A percentile compares a stretch with the other conserved stretches of the same genome.
These are phyloP conservation scores for Cyclotella cryptica DNA, from an alignment of 108 stramenopile species.

Conservation along the genomic window DNA sequence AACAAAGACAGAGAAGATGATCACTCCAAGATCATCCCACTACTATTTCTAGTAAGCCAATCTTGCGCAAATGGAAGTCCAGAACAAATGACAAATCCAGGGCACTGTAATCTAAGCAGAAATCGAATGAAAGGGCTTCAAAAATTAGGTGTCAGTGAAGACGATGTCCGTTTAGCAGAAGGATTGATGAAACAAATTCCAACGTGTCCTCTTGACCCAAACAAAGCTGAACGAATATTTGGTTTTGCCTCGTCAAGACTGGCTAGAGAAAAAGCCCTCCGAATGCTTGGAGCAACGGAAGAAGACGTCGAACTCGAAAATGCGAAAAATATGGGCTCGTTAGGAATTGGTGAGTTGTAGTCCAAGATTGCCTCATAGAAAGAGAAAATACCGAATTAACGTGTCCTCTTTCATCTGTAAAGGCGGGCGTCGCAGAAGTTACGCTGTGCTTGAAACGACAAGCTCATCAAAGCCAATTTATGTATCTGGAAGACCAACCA, in stretches of 20 bases:
- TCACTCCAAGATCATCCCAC: no score
- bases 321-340: conserved; percentile 38
- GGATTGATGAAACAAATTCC: conserved; percentile 42
- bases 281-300: conserved; percentile 44
- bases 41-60: neutral
- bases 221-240: conserved; percentile 42
- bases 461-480: neutral
- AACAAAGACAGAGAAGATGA: no score
- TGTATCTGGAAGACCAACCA: neutral
- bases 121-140: conserved; percentile 38
- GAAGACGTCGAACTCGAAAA: conserved; percentile 49
- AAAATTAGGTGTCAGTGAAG: conserved; percentile 52
- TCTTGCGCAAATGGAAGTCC: neutral
- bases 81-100: neutral
- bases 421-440: neutral
- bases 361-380: neutral
- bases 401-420: neutral
- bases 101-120: neutral
- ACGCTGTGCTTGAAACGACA: neutral
- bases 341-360: conserved; percentile 19
- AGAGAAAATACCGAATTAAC: neutral
- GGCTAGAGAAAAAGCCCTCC: conserved; percentile 37
- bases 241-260: conserved; percentile 35
- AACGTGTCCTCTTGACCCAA: conserved; percentile 7
- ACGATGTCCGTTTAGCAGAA: conserved; percentile 44